Evolutionary conservation across 768 basidiomycete genomes (phyloP).

Genomic region (Butyriboletus loyo): DNA sequence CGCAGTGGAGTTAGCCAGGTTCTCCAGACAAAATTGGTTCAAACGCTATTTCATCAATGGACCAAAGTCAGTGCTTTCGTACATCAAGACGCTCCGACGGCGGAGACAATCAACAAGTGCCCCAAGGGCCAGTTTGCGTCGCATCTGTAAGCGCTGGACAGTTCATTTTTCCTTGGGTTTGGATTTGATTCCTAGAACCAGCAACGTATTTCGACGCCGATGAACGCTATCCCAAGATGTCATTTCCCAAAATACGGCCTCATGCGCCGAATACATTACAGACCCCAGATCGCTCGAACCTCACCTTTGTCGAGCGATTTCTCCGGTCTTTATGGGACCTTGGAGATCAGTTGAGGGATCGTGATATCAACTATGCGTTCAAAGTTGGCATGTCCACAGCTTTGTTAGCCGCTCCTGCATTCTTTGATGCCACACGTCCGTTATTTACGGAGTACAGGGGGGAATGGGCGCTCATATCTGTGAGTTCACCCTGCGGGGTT

Average conservation of each 20-base stretch:
- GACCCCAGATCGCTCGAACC: conserved; percentile 59
- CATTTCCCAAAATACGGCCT: conserved; percentile 78
- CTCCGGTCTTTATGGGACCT: conserved; percentile 74
- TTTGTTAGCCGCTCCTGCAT: conserved; percentile 83
- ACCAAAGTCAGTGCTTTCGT: conserved; percentile 22
- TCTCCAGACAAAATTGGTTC: conserved; percentile 38
- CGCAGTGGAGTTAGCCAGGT: conserved; percentile 53
- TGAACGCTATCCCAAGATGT: conserved; percentile 47
- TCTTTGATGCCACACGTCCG: conserved; percentile 74
- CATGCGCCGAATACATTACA: conserved; percentile 87
- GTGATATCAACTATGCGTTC: conserved; percentile 82
- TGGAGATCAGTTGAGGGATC: conserved; percentile 60
- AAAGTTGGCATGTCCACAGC: conserved; percentile 85
- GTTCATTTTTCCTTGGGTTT: neutral
- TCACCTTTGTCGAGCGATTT: conserved; percentile 59
- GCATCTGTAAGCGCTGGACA: conserved; percentile 41
- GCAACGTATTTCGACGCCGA: conserved; percentile 54
- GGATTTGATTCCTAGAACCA: conserved; percentile 20
- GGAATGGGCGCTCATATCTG: conserved; percentile 96
- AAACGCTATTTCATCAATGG: conserved; percentile 32
- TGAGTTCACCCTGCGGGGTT: conserved; percentile 35
- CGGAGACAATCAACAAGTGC: conserved; percentile 12
- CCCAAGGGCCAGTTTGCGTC: conserved; percentile 25
- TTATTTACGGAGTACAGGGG: conserved; percentile 81
- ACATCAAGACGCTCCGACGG: conserved; percentile 16